Percentiles rank a stretch among this genome's conserved stretches.
phyloP scores from a whole-genome alignment of 108 stramenopile genomes.

The Cylindrotheca fusiformis region DNA sequence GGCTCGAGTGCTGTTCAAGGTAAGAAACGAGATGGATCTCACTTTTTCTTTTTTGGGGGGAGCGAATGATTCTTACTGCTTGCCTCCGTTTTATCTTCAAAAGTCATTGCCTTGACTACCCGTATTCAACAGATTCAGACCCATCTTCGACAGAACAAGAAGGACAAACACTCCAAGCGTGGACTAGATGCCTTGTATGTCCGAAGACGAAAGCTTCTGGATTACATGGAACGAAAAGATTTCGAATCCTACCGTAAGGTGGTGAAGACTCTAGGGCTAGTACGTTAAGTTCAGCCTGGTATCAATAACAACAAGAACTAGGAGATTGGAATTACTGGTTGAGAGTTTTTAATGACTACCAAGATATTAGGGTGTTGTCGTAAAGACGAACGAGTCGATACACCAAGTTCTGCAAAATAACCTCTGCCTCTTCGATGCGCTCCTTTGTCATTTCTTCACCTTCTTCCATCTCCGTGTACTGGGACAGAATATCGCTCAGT shows the following conservation, averaged over 20 bases:
- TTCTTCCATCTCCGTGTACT: conserved; percentile 53
- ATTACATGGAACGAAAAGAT: conserved; percentile 90
- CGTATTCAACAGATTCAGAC: conserved; percentile 89
- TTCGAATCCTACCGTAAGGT: conserved; percentile 82
- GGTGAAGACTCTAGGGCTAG: conserved; percentile 82
- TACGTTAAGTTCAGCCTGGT: conserved; percentile 56
- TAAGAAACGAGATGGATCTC: conserved; percentile 13
- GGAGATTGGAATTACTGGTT: not conserved
- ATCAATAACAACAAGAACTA: not conserved
- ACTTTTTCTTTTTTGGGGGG: no score
- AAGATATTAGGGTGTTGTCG: conserved; percentile 78
- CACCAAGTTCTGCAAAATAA: conserved; percentile 66
- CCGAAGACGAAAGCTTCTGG: conserved; percentile 83
- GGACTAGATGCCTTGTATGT: conserved; percentile 81
- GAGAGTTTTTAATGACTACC: conserved; percentile 36
- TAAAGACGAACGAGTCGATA: conserved; percentile 69
- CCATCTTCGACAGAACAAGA: conserved; percentile 74
- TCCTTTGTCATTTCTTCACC: conserved; percentile 45
- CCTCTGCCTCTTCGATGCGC: conserved; percentile 39
- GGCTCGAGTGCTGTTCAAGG: conserved; percentile 61
- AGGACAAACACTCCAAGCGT: conserved; percentile 81
- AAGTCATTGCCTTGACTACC: conserved; percentile 73
- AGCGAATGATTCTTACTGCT: conserved; percentile 4
- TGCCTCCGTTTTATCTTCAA: conserved; percentile 2
- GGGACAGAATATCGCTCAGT: conserved; percentile 72